Conservation (phyloP, 2,329 filamentous ascomycete genomes). For the Davidsoniella eucalypti region DNA sequence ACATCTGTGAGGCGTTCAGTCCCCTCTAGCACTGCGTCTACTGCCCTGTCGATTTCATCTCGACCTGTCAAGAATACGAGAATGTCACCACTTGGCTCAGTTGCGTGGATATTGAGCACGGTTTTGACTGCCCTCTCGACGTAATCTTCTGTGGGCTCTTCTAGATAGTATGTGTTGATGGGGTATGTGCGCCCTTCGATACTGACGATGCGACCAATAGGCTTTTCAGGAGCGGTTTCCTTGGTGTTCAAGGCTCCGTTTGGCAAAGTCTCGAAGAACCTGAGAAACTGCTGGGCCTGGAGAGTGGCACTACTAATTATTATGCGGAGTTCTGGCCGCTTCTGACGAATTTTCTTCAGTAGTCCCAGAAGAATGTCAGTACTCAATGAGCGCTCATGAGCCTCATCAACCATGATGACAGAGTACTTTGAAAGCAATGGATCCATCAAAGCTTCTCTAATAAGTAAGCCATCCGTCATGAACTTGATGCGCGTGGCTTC, state of each 20-base stretch:
- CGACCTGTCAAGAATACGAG: conserved; percentile 82
- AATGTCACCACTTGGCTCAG: conserved; percentile 71
- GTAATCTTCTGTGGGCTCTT: conserved; percentile 68
- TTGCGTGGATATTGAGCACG: conserved; percentile 71
- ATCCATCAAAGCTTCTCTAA: conserved; percentile 85
- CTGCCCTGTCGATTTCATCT: conserved; percentile 64
- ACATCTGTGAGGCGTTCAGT: conserved; percentile 20
- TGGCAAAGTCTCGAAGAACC: conserved; percentile 45
- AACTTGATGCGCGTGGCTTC: conserved; percentile 81
- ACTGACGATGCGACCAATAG: conserved; percentile 14
- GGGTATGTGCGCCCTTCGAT: conserved; percentile 84
- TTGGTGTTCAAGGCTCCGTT: not conserved
- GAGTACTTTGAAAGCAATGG: conserved; percentile 82
- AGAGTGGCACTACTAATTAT: conserved; percentile 88
- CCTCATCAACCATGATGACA: conserved; percentile 95
- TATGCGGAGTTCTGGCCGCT: conserved; percentile 65
- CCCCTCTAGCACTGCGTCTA: conserved; percentile 11
- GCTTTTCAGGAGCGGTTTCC: not conserved
- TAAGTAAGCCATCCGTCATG: conserved; percentile 77
- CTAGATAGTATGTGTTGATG: conserved; percentile 71
- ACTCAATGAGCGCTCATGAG: conserved; percentile 83
- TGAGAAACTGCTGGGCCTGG: conserved; percentile 70
- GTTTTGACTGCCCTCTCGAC: conserved; percentile 68
- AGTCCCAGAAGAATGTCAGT: conserved; percentile 82
- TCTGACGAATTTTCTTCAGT: conserved; percentile 75